Conservation (phyloP, 805 yeast species). For the Starmerella sirachaensis region DNA sequence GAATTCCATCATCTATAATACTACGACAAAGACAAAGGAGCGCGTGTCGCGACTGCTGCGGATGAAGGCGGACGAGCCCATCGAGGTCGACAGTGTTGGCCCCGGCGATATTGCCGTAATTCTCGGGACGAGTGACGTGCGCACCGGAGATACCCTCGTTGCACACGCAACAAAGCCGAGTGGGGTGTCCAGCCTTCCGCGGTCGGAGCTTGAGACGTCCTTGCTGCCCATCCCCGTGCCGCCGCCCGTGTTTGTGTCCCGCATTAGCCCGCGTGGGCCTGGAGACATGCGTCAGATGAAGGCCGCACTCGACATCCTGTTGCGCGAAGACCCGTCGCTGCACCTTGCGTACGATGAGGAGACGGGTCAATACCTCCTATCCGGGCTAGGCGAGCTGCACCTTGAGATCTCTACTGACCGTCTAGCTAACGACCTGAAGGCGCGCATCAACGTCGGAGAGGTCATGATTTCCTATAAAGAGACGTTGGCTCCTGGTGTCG, state of each 20-base stretch:
- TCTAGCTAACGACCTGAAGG: constrained; percentile 67
- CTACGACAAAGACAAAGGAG: constrained; percentile 56
- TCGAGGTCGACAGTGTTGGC: constrained; percentile 48
- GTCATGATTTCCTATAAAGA: constrained; percentile 88
- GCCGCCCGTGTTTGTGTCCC: constrained; percentile 82
- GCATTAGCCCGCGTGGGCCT: constrained; percentile 69
- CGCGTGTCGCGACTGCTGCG: constrained; percentile 56
- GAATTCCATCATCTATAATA: constrained; percentile 51
- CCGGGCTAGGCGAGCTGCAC: constrained; percentile 97
- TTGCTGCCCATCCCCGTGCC: constrained; percentile 75
- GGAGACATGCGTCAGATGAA: constrained; percentile 72
- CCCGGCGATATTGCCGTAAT: constrained; percentile 89
- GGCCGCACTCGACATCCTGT: constrained; percentile 48
- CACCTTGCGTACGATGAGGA: constrained; percentile 62
- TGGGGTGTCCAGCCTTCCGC: constrained; percentile 37
- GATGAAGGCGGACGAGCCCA: constrained; percentile 82
- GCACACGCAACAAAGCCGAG: constrained; percentile 45
- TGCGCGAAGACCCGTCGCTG: constrained; percentile 88
- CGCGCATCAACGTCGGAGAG: constrained; percentile 65
- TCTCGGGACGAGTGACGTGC: constrained; percentile 55
- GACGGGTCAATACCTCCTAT: constrained; percentile 71
- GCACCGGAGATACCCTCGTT: constrained; percentile 85
- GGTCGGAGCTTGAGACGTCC: constrained; percentile 34
- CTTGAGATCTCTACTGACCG: constrained; percentile 78
- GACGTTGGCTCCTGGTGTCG: constrained; percentile 36